A percentile compares a stretch with the other conserved stretches of the same genome.
phyloP scores from a whole-genome alignment of 2,329 filamentous ascomycete species.

The Hirsutella rhossiliensis region DNA sequence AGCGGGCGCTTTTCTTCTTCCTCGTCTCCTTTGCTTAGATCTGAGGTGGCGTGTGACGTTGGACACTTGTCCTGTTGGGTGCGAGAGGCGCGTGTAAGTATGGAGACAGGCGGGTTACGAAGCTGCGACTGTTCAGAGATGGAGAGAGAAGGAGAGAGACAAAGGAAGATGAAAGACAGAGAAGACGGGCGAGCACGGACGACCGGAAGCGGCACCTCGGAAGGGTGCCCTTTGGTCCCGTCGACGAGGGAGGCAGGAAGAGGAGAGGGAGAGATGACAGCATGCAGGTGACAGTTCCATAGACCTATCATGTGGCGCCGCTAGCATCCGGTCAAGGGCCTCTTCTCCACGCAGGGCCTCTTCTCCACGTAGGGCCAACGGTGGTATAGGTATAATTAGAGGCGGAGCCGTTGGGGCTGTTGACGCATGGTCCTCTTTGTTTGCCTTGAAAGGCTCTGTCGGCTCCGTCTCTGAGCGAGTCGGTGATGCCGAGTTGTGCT shows the following conservation, averaged over 20 bases:
- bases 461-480: too few species aligned
- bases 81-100: background rate
- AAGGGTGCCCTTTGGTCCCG: background rate
- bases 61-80: background rate
- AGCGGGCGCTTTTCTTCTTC: background rate
- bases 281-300: background rate
- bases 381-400: too few species aligned
- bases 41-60: background rate
- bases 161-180: background rate
- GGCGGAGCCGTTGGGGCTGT: too few species aligned
- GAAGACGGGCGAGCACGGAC: background rate
- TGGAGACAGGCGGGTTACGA: too few species aligned
- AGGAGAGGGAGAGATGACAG: background rate
- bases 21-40: background rate
- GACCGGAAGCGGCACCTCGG: background rate
- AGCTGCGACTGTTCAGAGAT: too few species aligned
- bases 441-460: too few species aligned
- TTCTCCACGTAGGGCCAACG: too few species aligned
- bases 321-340: background rate
- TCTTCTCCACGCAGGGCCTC: background rate
- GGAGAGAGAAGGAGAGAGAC: background rate
- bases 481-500: too few species aligned
- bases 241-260: background rate
- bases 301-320: background rate
- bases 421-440: too few species aligned